A percentile compares a stretch with the other conserved stretches of the same genome.
These are phyloP conservation scores for Paspalum notatum DNA, from an alignment of 176 grass and related monocot genomes.

Conservation along the genomic window DNA sequence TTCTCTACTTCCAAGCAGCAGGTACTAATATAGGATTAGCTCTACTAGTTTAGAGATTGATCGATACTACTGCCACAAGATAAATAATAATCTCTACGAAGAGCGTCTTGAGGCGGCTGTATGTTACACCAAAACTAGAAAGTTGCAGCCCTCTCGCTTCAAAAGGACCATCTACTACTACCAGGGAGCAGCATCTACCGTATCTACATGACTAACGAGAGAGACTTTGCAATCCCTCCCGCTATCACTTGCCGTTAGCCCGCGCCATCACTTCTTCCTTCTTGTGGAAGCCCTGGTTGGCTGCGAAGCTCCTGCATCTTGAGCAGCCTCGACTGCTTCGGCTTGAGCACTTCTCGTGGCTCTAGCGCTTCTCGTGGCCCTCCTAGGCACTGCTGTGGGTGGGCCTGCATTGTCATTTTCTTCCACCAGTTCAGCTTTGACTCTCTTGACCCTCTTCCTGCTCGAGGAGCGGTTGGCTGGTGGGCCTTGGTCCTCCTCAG, in stretches of 20 bases:
- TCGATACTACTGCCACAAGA: neutral
- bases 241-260: neutral
- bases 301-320: too few species aligned
- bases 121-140: neutral
- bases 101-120: neutral
- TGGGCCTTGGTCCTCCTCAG: constrained; percentile 31
- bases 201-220: constrained; percentile 33
- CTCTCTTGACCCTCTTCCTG: constrained; percentile 31
- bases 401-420: constrained; percentile 33
- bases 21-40: neutral
- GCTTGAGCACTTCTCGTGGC: constrained; percentile 10
- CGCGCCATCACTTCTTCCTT: constrained; percentile 28
- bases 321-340: too few species aligned
- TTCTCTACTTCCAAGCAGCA: neutral
- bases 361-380: neutral
- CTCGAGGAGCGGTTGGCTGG: constrained; percentile 25
- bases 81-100: constrained; percentile 7
- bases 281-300: constrained; percentile 15
- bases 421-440: constrained; percentile 54
- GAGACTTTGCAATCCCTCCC: neutral
- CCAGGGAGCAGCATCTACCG: neutral
- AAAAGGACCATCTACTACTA: constrained; percentile 29
- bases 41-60: neutral
- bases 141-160: neutral
- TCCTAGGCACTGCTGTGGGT: neutral